These are phyloP conservation scores for Chaetomidium leptoderma DNA, from an alignment of 495 filamentous ascomycete genomes.

Conservation along the genomic window DNA sequence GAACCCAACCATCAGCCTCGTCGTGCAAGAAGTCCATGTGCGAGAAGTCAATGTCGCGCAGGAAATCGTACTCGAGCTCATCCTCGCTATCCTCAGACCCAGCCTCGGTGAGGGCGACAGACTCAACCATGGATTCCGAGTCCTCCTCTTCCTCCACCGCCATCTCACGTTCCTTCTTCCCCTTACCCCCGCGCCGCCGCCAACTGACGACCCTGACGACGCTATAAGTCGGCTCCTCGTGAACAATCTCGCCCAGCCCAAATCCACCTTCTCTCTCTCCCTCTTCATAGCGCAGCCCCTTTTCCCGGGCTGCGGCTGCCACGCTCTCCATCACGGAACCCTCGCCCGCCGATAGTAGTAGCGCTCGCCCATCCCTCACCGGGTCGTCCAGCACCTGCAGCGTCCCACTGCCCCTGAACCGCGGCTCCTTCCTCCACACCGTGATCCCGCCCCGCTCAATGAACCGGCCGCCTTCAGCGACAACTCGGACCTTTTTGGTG, in stretches of 20 bases:
- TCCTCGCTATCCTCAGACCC: not conserved
- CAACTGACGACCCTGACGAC: not conserved
- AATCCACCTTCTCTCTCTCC: constrained; percentile 1
- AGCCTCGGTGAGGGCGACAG: not conserved
- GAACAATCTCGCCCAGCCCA: not conserved
- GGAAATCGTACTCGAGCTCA: not conserved
- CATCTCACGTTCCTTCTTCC: not conserved
- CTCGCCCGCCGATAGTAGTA: not conserved
- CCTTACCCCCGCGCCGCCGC: not conserved
- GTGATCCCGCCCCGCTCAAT: not conserved
- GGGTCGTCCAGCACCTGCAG: not conserved
- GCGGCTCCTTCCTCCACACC: not conserved
- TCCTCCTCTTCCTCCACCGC: not conserved
- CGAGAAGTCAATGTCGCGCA: no score
- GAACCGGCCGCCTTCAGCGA: not conserved
- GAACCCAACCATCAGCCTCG: constrained; percentile 8
- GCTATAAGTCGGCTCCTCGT: not conserved
- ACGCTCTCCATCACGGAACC: not conserved
- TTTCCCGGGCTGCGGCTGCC: not conserved
- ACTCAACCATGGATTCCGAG: not conserved
- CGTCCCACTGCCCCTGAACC: not conserved
- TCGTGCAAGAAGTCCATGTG: constrained; percentile 5
- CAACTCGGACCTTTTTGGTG: not conserved
- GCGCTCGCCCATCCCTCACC: not conserved
- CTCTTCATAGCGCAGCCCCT: not conserved